These are phyloP conservation scores for Suillus subaureus DNA, from an alignment of 768 basidiomycete genomes.

Conservation along the genomic window DNA sequence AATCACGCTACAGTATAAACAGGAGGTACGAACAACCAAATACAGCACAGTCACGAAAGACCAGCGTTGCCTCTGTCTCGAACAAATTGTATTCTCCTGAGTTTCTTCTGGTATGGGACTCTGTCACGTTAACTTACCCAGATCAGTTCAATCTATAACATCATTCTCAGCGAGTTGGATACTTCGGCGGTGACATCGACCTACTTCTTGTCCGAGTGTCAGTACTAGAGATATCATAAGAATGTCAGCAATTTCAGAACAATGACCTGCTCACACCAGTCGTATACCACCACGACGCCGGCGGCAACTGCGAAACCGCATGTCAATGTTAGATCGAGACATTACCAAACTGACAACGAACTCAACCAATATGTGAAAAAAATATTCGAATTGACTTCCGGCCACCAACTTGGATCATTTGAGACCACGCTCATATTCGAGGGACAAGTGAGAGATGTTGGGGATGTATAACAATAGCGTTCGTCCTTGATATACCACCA, in stretches of 20 bases:
- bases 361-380: neutral
- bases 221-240: neutral
- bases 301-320: neutral
- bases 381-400: neutral
- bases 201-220: neutral
- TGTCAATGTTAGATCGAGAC: neutral
- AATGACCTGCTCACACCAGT: neutral
- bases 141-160: neutral
- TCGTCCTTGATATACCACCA: neutral
- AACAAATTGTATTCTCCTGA: neutral
- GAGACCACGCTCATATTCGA: neutral
- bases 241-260: neutral
- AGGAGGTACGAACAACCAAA: neutral
- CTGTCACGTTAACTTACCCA: neutral
- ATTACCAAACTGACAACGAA: neutral
- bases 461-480: neutral
- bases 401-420: neutral
- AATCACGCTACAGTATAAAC: neutral
- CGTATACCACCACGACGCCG: neutral
- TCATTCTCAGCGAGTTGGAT: neutral
- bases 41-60: neutral
- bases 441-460: neutral
- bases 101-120: neutral
- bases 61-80: neutral
- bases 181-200: neutral